Conservation (phyloP, 306 rosid genomes). For the Casuarina glauca region DNA sequence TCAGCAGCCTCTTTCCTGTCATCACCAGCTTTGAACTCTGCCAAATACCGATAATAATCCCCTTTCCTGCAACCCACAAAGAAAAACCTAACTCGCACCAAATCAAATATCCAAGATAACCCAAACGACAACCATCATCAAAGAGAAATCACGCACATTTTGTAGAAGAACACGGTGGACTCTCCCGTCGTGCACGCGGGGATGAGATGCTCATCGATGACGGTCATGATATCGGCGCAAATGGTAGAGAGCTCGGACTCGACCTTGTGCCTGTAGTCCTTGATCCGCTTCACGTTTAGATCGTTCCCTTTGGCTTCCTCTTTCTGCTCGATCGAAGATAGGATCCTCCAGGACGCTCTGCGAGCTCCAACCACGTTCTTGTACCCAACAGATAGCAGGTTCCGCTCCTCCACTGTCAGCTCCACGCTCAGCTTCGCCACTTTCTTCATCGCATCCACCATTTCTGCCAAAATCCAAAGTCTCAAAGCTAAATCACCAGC, state of each 20-base stretch:
- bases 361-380: conserved; percentile 61
- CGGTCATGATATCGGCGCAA: conserved; percentile 53
- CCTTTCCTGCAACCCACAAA: conserved; percentile 49
- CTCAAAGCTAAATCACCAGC: not conserved
- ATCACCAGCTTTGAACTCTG: conserved; percentile 45
- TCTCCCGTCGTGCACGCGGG: conserved; percentile 44
- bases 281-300: conserved; percentile 45
- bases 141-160: conserved; percentile 36
- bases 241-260: conserved; percentile 52
- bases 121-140: not conserved
- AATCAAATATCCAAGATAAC: not conserved
- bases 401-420: conserved; percentile 56
- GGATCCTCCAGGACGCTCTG: conserved; percentile 66
- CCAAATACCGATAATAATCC: conserved; percentile 58
- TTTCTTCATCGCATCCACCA: conserved; percentile 64
- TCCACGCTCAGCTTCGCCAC: conserved; percentile 63
- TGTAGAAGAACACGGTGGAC: conserved; percentile 53
- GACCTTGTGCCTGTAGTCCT: conserved; percentile 49
- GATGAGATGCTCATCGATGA: conserved; percentile 57
- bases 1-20: conserved; percentile 64
- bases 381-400: conserved; percentile 59
- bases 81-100: conserved; percentile 4
- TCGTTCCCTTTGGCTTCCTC: conserved; percentile 58
- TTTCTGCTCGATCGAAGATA: conserved; percentile 58
- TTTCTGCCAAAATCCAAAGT: conserved; percentile 32